phyloP scores from a whole-genome alignment of 192 early-diverging fungal species.

The Backusella westeae region DNA sequence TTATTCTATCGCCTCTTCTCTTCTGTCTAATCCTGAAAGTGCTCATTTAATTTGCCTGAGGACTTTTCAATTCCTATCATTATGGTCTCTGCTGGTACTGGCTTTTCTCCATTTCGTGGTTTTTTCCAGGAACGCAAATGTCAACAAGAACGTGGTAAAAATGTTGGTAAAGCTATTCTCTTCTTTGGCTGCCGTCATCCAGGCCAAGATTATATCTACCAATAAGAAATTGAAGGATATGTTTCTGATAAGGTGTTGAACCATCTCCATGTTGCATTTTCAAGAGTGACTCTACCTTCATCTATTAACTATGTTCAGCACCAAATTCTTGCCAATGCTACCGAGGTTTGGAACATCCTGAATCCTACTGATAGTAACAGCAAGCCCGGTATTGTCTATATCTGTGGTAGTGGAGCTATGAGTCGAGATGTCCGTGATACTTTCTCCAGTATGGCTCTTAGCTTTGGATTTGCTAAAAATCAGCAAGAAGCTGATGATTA shows the following conservation, averaged over 20 bases:
- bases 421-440: slow-evolving; percentile 26
- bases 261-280: slow-evolving; percentile 58
- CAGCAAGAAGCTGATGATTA: slow-evolving; percentile 22
- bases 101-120: slow-evolving; percentile 88
- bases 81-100: slow-evolving; percentile 91
- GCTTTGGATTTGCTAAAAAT: slow-evolving; percentile 15
- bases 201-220: slow-evolving; percentile 70
- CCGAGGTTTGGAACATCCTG: slow-evolving; percentile 11
- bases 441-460: slow-evolving; percentile 13
- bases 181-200: slow-evolving; percentile 84
- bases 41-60: slow-evolving; percentile 61
- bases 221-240: slow-evolving; percentile 59
- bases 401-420: slow-evolving; percentile 32
- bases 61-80: slow-evolving; percentile 64
- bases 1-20: slow-evolving; percentile 84
- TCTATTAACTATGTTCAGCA: slow-evolving; percentile 34
- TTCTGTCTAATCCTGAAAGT: slow-evolving; percentile 40
- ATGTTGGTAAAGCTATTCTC: slow-evolving; percentile 60
- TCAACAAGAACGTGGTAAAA: slow-evolving; percentile 35
- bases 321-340: slow-evolving; percentile 18
- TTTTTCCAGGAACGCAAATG: slow-evolving; percentile 59
- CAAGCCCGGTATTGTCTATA: slow-evolving; percentile 14
- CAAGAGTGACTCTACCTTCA: slow-evolving; percentile 41
- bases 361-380: slow-evolving; percentile 19
- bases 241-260: slow-evolving; percentile 49